A percentile compares a stretch with the other conserved stretches of the same genome.
phyloP scores from a whole-genome alignment of 768 basidiomycete species.

The Hemileccinum rubropunctum region DNA sequence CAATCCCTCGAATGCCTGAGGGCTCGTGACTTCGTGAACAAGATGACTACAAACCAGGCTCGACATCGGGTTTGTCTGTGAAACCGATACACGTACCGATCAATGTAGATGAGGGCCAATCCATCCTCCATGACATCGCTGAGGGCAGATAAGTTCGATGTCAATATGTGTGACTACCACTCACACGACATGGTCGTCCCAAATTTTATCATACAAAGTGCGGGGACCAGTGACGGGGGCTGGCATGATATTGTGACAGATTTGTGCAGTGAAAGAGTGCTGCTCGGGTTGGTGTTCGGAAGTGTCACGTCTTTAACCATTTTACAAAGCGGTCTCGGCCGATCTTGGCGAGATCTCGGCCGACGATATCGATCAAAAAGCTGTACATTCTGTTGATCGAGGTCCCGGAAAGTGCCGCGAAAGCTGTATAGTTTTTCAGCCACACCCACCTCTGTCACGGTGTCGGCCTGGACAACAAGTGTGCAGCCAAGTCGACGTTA shows the following conservation, averaged over 20 bases:
- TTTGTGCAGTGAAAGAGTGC: conserved; percentile 1
- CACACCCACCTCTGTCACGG: conserved; percentile 25
- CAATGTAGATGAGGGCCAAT: conserved; percentile 79
- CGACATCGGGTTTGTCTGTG: neutral
- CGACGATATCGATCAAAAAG: conserved; percentile 1
- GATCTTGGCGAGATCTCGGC: conserved; percentile 10
- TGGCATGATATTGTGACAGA: conserved; percentile 42
- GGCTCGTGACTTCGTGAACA: conserved; percentile 92
- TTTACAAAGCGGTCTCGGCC: conserved; percentile 13
- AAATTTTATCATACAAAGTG: conserved; percentile 97
- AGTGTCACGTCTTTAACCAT: conserved; percentile 4
- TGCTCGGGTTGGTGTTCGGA: neutral
- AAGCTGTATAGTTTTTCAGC: conserved; percentile 36
- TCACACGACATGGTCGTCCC: conserved; percentile 94
- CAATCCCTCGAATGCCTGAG: conserved; percentile 90
- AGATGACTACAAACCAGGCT: conserved; percentile 39
- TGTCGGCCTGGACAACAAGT: neutral
- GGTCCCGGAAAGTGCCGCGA: conserved; percentile 25
- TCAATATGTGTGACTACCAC: conserved; percentile 26
- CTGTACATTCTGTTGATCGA: neutral
- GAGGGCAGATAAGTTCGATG: conserved; percentile 9
- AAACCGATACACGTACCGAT: conserved; percentile 46
- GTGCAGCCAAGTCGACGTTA: conserved; percentile 35
- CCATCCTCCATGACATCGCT: conserved; percentile 76
- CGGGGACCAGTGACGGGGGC: conserved; percentile 60